Evolutionary conservation across 306 rosid species (phyloP).

Genomic region (Dalbergia cultrata): DNA sequence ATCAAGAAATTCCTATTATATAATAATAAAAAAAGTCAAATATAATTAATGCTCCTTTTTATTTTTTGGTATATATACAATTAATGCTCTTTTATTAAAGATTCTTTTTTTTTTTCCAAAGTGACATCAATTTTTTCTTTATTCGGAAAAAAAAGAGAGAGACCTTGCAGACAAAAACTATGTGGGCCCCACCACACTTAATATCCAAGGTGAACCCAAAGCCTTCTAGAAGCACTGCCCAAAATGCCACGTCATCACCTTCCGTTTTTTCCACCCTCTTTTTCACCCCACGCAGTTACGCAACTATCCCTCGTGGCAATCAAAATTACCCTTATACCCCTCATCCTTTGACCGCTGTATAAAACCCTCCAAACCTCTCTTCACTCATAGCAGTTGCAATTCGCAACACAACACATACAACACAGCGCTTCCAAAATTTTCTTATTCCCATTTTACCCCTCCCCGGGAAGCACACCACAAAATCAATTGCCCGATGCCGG

Average conservation of each 20-base stretch:
- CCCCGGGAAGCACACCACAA: neutral
- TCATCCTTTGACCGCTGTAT: constrained; percentile 43
- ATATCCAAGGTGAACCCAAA: neutral
- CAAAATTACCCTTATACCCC: constrained; percentile 40
- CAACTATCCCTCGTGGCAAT: constrained; percentile 11
- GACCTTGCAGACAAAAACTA: too few relatives aligned
- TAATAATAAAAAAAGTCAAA: too few relatives aligned
- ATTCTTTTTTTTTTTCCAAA: too few relatives aligned
- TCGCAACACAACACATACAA: neutral
- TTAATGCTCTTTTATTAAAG: too few relatives aligned
- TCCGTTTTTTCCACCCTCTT: constrained; percentile 3
- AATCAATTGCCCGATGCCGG: constrained; percentile 17
- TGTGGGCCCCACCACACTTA: neutral
- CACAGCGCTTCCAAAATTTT: neutral
- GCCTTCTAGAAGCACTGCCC: constrained; percentile 45
- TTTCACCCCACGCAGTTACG: constrained; percentile 20
- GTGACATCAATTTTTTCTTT: too few relatives aligned
- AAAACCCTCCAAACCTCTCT: neutral
- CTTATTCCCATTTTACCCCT: constrained; percentile 36
- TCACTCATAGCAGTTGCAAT: neutral
- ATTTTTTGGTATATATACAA: too few relatives aligned
- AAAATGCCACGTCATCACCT: constrained; percentile 28
- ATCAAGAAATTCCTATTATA: too few relatives aligned
- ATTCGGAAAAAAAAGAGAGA: too few relatives aligned
- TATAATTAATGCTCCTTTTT: too few relatives aligned